phyloP scores from a whole-genome alignment of 345 rosid genomes.

The Populus deltoides region DNA sequence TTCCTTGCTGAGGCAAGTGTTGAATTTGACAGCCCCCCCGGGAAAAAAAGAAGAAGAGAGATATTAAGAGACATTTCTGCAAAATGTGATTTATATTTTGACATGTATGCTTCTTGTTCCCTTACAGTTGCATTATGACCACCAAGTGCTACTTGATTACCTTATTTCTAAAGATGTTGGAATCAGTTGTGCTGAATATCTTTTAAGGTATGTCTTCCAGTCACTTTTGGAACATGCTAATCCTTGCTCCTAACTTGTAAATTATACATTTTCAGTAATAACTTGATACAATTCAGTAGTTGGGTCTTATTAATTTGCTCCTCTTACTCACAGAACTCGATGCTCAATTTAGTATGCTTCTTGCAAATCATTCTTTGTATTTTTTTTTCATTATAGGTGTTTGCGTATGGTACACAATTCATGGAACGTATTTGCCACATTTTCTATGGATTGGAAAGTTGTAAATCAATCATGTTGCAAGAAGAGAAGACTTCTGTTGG shows the following conservation, averaged over 20 bases:
- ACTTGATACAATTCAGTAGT: not conserved
- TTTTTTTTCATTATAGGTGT: slow-evolving; percentile 39
- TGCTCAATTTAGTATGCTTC: not conserved
- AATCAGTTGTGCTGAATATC: slow-evolving; percentile 70
- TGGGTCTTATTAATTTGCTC: not conserved
- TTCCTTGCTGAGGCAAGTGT: slow-evolving; percentile 69
- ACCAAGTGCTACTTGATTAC: slow-evolving; percentile 91
- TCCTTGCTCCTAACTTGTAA: not conserved
- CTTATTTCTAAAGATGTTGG: slow-evolving; percentile 81
- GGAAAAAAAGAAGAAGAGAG: too few relatives aligned
- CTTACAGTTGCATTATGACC: slow-evolving; percentile 76
- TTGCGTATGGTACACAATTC: slow-evolving; percentile 53
- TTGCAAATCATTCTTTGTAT: not conserved
- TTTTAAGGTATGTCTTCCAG: slow-evolving; percentile 53
- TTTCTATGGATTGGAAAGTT: slow-evolving; percentile 29
- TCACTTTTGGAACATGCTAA: slow-evolving; percentile 10
- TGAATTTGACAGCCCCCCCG: too few relatives aligned
- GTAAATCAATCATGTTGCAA: slow-evolving; percentile 35
- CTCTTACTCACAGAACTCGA: too few relatives aligned
- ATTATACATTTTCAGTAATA: too few relatives aligned
- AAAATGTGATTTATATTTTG: not conserved
- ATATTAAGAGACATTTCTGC: too few relatives aligned
- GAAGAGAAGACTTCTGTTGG: slow-evolving; percentile 45
- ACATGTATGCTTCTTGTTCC: slow-evolving; percentile 2
- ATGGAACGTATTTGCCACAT: slow-evolving; percentile 52